A percentile compares a stretch with the other conserved stretches of the same genome.
These are phyloP conservation scores for Leccinum ochraceum DNA, from an alignment of 768 basidiomycete species.

Conservation along the genomic window DNA sequence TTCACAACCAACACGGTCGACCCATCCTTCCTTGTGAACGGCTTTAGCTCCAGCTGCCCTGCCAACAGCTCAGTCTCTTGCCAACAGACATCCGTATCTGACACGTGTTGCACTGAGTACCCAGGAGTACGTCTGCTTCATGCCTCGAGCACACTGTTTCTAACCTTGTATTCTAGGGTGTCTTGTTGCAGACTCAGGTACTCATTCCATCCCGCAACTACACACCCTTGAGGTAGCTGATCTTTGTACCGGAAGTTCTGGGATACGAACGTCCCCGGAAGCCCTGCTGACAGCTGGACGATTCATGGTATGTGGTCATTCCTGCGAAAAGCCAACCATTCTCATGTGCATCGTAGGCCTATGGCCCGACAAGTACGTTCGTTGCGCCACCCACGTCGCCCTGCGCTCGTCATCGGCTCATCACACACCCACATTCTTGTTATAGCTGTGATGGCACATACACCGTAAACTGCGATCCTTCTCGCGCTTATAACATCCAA, in stretches of 20 bases:
- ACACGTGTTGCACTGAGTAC: slow-evolving; percentile 64
- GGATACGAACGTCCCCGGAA: slow-evolving; percentile 65
- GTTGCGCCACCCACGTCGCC: background rate
- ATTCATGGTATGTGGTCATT: slow-evolving; percentile 56
- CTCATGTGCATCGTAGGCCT: slow-evolving; percentile 44
- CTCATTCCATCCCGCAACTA: background rate
- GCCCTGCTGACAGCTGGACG: slow-evolving; percentile 71
- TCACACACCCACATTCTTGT: background rate
- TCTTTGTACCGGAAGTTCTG: slow-evolving; percentile 53
- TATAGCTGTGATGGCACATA: slow-evolving; percentile 55
- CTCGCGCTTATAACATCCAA: slow-evolving; percentile 46
- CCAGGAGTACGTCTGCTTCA: slow-evolving; percentile 55
- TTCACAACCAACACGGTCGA: slow-evolving; percentile 22
- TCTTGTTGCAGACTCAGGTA: slow-evolving; percentile 58
- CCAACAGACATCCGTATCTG: slow-evolving; percentile 46
- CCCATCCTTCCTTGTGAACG: slow-evolving; percentile 30
- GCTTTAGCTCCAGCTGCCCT: slow-evolving; percentile 54
- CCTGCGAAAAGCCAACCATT: background rate
- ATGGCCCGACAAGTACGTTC: slow-evolving; percentile 63
- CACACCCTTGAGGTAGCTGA: slow-evolving; percentile 2
- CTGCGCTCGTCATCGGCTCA: background rate
- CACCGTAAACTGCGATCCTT: slow-evolving; percentile 39
- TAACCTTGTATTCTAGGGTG: slow-evolving; percentile 43
- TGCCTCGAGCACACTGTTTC: background rate
- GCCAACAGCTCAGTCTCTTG: slow-evolving; percentile 53